Conservation (phyloP, 1,284 basidiomycete species). For the Microbotryomycetes sp. region DNA sequence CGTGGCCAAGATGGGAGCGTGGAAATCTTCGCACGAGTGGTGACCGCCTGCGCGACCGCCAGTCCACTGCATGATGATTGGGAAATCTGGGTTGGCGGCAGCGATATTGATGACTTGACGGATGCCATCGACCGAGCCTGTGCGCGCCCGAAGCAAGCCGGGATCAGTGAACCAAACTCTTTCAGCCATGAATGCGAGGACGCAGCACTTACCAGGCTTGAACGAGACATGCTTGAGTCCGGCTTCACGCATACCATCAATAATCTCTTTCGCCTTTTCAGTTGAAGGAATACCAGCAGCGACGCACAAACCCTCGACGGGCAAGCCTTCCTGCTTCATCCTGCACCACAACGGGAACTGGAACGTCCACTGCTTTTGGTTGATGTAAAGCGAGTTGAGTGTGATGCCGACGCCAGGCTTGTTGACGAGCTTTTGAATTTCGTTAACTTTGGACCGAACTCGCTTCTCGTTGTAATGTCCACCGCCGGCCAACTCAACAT, state of each 20-base stretch:
- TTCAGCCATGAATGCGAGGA: neutral
- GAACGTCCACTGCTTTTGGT: constrained; percentile 93
- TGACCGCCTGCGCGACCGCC: constrained; percentile 98
- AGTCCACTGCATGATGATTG: constrained; percentile 98
- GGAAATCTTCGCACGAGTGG: constrained; percentile 97
- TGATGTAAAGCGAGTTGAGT: constrained; percentile 94
- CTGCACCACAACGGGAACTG: constrained; percentile 96
- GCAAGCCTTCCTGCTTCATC: constrained; percentile 89
- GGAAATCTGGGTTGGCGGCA: constrained; percentile 86
- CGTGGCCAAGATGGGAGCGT: constrained; percentile 86
- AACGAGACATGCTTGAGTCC: constrained; percentile 87
- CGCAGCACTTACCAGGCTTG: constrained; percentile 68
- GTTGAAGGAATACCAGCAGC: constrained; percentile 90
- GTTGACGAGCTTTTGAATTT: constrained; percentile 68
- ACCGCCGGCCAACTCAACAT: constrained; percentile 93
- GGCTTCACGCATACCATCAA: constrained; percentile 61
- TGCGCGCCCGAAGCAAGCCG: neutral
- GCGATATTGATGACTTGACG: constrained; percentile 96
- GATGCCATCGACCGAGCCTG: constrained; percentile 79
- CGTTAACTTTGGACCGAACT: constrained; percentile 78
- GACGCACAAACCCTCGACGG: constrained; percentile 95
- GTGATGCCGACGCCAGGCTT: constrained; percentile 84
- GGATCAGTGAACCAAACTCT: neutral
- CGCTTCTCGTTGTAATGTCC: constrained; percentile 89
- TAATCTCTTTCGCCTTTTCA: constrained; percentile 91